Base-by-base conservation (phyloP, 306 rosid genomes). In the Castanea crenata region DNA sequence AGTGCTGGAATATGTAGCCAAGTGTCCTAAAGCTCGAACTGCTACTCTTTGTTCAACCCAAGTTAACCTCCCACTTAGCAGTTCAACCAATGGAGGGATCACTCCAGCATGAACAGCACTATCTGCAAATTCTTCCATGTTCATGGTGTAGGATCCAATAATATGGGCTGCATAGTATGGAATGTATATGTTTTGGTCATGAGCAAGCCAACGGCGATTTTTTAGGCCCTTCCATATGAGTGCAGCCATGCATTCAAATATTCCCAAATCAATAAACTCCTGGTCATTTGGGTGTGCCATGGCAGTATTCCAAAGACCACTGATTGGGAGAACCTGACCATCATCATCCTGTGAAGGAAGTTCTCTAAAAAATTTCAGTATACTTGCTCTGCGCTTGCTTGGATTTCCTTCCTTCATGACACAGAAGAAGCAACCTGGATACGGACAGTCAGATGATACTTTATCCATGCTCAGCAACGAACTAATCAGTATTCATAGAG, bases 21-120 rank as follows among this genome's bases (percentile, higher is more conserved):
- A 87, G 85, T 96, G 99, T 67, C 99, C 99, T 77, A 96, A 88
- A 72, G 99, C 99, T 83, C 99, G 94, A 75, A 96, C 97, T 3
- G 99, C 98, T 54, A 96, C 99, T 84, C 99, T 92, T 84, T 96
- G 99, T 87, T 96, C 99, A 74, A 96, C 99, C 99, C 99, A 96
- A 31, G 98, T 96, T 81, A 96, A 78, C 73, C 97, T 91, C 69
- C 99, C 99, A 58, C 99, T 86, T 65, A 96, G 74, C 86, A 96
- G 99, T 83, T 96, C 99, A 41, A 96, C 96, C 44, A 96, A 82
- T 25, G 99, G 97, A 71, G 97, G 88, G 83, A 96, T 88, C 18
- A 96, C 96, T 75, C 96, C 97, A 18, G 92, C 96, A 81, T 93
- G 96, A 41, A 93, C 91, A 31, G 99, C 78, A 82, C 81, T 91